Conservation (phyloP, 2,329 filamentous ascomycete species). For the Botrytis squamosa region DNA sequence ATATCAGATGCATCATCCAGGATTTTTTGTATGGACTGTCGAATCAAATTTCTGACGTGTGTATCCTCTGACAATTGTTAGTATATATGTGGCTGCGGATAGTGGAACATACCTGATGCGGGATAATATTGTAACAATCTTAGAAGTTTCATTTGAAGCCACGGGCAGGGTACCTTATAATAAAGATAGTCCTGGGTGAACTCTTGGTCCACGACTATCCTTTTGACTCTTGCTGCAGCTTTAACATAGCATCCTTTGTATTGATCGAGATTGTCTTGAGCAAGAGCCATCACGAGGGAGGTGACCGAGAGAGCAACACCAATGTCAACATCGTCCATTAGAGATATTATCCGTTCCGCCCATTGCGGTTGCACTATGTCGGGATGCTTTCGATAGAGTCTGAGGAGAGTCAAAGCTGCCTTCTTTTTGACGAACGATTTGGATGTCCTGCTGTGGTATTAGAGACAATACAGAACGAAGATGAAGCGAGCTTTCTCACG, state of each 20-base stretch:
- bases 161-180: constrained; percentile 99
- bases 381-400: constrained; percentile 91
- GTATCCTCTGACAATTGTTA: constrained; percentile 67
- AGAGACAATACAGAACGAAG: background rate
- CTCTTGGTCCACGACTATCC: constrained; percentile 86
- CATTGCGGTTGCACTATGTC: constrained; percentile 94
- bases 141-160: constrained; percentile 94
- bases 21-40: constrained; percentile 87
- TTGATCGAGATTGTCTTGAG: constrained; percentile 89
- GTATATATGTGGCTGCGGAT: constrained; percentile 11
- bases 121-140: constrained; percentile 93
- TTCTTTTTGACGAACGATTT: constrained; percentile 99
- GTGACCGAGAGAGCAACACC: constrained; percentile 94
- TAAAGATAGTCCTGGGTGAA: constrained; percentile 91
- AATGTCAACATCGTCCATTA: constrained; percentile 95
- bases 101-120: constrained; percentile 68
- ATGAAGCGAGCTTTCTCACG: constrained; percentile 57
- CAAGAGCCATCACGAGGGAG: constrained; percentile 89
- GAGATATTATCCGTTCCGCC: constrained; percentile 96
- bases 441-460: constrained; percentile 56
- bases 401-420: constrained; percentile 87
- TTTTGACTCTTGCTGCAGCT: constrained; percentile 83
- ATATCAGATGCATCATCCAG: constrained; percentile 88
- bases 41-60: constrained; percentile 86
- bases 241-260: constrained; percentile 95